Evolutionary conservation across 805 yeast genomes (phyloP), one percentile per base, ranked within the genome.

Genomic region (Torulaspora indica): DNA sequence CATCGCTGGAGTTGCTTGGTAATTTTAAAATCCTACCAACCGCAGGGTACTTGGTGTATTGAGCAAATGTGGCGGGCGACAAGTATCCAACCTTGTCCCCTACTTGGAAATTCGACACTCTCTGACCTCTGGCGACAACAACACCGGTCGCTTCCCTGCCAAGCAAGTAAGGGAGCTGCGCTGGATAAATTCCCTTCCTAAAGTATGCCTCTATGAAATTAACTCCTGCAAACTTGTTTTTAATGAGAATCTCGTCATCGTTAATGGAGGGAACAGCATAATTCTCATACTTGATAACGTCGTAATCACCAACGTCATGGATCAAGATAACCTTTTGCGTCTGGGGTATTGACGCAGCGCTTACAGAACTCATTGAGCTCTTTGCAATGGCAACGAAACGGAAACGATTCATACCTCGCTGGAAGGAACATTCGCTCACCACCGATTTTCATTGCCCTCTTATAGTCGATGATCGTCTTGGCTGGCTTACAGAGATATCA

Each of bases 141-240:
- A 64, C 75, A 31, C 95, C 95, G 17, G 79, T 64, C 2, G 87
- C 91, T 55, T 81, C 87, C 47, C 88, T 72, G 20, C 96, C 96
- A 25, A 85, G 69, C 22, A 77, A 66, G 49, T 70, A 74, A 0
- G 98, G 97, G 38, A 67, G 60, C 23, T 66, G 57, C 10, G 71
- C 56, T 6, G 86, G 84, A 58, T 90, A 90, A 4, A 83, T 56
- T 4, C 96, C 96, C 40, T 69, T 75, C 58, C 96, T 76, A 70
- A 85, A 86, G 66, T 89, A 90, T 3, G 79, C 71, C 57, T 90
- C 97, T 52, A 88, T 83, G 69, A 77, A 85, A 56, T 88, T 88
- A 56, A 88, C 69, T 27, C 98, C 98, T 9, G 89, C 74, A 54
- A 77, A 88, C 43, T 70, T 73, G 71, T 84, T 85, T 65, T 83